A percentile compares a stretch with the other conserved stretches of the same genome.
These are phyloP conservation scores for Hypoxylon rubiginosum DNA, from an alignment of 2,329 filamentous ascomycete genomes.

Conservation along the genomic window DNA sequence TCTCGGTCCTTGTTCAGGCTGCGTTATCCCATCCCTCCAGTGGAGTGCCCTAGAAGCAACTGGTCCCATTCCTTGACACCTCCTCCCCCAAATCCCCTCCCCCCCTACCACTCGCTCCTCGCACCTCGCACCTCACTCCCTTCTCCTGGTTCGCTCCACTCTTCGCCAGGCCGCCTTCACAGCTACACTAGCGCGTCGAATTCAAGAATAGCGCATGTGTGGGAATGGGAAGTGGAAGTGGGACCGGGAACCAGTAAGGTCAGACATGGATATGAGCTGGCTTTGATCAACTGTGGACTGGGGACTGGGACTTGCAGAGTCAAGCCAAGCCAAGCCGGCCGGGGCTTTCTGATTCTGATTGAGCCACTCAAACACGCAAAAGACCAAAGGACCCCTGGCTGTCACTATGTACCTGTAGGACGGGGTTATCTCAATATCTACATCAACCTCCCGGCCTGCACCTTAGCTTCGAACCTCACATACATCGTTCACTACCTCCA, in stretches of 20 bases:
- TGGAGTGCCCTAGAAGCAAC: conserved; percentile 51
- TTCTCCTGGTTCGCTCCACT: conserved; percentile 42
- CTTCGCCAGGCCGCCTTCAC: conserved; percentile 48
- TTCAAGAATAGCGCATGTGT: conserved; percentile 54
- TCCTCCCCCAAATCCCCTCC: conserved; percentile 17
- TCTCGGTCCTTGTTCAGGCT: conserved; percentile 50
- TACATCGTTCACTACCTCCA: conserved; percentile 43
- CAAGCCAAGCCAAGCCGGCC: conserved; percentile 46
- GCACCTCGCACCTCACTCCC: conserved; percentile 25
- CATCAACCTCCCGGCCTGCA: conserved; percentile 50
- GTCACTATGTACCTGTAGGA: neutral
- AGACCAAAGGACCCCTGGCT: conserved; percentile 45
- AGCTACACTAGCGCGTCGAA: conserved; percentile 53
- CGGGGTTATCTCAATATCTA: conserved; percentile 50
- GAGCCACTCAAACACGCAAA: conserved; percentile 53
- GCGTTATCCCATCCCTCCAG: conserved; percentile 46
- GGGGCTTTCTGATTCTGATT: conserved; percentile 46
- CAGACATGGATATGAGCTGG: conserved; percentile 51
- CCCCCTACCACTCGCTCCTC: neutral
- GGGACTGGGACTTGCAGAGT: conserved; percentile 32
- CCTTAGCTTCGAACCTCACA: conserved; percentile 45
- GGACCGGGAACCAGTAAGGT: conserved; percentile 49
- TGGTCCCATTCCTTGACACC: conserved; percentile 50
- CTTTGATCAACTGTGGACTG: conserved; percentile 46
- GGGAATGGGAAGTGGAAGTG: conserved; percentile 44